phyloP scores from a whole-genome alignment of 202 grass and related monocot species.

The Panicum virgatum region DNA sequence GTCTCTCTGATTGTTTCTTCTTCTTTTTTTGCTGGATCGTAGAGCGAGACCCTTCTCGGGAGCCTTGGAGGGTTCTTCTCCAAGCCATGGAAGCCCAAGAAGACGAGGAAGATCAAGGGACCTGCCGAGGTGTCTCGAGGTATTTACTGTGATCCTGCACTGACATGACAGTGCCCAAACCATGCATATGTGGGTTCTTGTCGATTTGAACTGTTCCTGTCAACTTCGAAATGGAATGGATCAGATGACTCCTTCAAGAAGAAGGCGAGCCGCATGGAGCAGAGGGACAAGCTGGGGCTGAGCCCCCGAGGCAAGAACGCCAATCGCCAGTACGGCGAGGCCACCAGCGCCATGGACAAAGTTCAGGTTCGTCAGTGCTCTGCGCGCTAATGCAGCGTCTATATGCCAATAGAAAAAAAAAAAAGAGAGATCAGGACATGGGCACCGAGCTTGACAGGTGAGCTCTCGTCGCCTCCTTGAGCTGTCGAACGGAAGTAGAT shows the following conservation, averaged over 20 bases:
- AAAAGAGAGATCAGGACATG: conserved; percentile 56
- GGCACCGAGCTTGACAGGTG: conserved; percentile 89
- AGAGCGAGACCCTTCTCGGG: conserved; percentile 77
- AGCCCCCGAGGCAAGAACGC: conserved; percentile 40
- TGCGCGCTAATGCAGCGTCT: neutral
- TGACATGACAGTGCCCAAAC: neutral
- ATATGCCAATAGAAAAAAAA: neutral
- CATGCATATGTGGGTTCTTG: neutral
- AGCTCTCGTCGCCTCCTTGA: neutral
- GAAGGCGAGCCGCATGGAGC: conserved; percentile 55
- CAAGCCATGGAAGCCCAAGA: conserved; percentile 95
- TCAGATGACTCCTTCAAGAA: conserved; percentile 73
- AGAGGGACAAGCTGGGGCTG: conserved; percentile 70
- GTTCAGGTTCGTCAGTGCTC: conserved; percentile 56
- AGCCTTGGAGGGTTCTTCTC: conserved; percentile 94
- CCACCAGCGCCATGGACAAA: conserved; percentile 64
- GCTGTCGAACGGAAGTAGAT: neutral
- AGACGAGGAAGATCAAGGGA: conserved; percentile 87
- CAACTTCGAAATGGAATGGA: neutral
- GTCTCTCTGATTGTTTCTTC: neutral
- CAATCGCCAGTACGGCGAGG: conserved; percentile 47
- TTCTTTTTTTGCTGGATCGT: neutral
- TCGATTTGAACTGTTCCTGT: neutral
- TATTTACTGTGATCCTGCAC: neutral
- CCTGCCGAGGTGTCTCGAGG: conserved; percentile 45